Percentiles rank a stretch among this genome's conserved stretches.
Evolutionary conservation across 305 asterid genomes (phyloP).

Genomic region (Euphrasia arctica): DNA sequence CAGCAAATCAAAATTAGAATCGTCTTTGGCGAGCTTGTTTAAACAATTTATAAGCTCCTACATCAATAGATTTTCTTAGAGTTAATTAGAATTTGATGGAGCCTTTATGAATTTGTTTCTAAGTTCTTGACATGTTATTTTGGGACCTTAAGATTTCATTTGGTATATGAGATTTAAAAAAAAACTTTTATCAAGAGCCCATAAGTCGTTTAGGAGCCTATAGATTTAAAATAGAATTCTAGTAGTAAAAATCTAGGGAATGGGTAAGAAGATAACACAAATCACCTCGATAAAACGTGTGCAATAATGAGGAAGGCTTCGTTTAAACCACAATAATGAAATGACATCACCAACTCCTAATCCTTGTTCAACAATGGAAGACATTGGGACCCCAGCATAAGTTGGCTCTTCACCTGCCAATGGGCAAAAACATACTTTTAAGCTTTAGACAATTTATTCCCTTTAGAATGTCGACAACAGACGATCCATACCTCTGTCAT

Average conservation of each 20-base stretch:
- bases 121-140: not conserved
- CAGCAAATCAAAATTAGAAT: too few species aligned
- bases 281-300: constrained; percentile 90
- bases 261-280: constrained; percentile 15
- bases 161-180: too few species aligned
- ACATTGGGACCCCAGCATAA: constrained; percentile 95
- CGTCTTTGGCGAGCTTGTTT: too few species aligned
- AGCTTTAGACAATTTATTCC: constrained; percentile 14
- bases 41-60: too few species aligned
- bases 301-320: constrained; percentile 94
- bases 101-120: too few species aligned
- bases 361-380: constrained; percentile 94
- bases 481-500: constrained; percentile 73
- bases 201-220: not conserved
- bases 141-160: not conserved
- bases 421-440: constrained; percentile 20
- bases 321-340: constrained; percentile 94
- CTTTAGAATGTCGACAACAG: constrained; percentile 9
- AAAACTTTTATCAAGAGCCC: not conserved
- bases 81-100: too few species aligned
- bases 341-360: constrained; percentile 94
- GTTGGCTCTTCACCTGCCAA: constrained; percentile 94
- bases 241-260: not conserved
- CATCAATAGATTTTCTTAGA: too few species aligned
- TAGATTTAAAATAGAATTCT: constrained; percentile 2